These are phyloP conservation scores for Ascochyta pisi DNA, from an alignment of 2,329 filamentous ascomycete genomes.

Conservation along the genomic window DNA sequence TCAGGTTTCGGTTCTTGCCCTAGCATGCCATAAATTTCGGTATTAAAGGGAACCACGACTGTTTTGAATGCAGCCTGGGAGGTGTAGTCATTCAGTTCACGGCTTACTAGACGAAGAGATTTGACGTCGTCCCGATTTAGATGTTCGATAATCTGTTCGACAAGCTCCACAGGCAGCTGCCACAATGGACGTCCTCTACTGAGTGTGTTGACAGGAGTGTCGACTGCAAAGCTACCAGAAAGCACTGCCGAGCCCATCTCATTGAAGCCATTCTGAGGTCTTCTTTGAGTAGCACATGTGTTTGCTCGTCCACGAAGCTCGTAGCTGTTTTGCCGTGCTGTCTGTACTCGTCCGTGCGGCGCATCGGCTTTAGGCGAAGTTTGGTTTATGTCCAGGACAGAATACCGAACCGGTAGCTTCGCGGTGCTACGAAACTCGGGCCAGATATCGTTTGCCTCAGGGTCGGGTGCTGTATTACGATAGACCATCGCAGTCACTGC, in stretches of 20 bases:
- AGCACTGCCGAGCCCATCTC: not conserved
- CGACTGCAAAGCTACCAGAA: too few species aligned
- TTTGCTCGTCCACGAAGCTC: not conserved
- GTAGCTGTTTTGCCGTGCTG: not conserved
- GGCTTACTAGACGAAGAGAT: constrained; percentile 66
- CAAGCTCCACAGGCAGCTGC: constrained; percentile 67
- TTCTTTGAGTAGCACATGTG: not conserved
- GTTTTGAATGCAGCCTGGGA: constrained; percentile 66
- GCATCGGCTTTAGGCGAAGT: not conserved
- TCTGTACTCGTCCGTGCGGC: not conserved
- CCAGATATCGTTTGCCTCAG: constrained; percentile 47
- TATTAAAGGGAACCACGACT: constrained; percentile 70
- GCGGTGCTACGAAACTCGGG: constrained; percentile 38
- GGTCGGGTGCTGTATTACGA: constrained; percentile 21
- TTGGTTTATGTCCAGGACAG: constrained; percentile 20
- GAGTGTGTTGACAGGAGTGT: not conserved
- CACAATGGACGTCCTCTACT: constrained; percentile 47
- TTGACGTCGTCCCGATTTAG: constrained; percentile 66
- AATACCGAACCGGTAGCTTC: constrained; percentile 39
- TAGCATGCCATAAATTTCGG: constrained; percentile 66
- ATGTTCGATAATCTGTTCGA: constrained; percentile 62
- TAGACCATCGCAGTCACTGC: constrained; percentile 39
- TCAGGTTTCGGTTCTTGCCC: constrained; percentile 47
- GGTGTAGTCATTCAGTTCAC: constrained; percentile 65
- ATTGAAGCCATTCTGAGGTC: not conserved